phyloP scores from a whole-genome alignment of 1,284 basidiomycete genomes.

The Vanrija humicola region DNA sequence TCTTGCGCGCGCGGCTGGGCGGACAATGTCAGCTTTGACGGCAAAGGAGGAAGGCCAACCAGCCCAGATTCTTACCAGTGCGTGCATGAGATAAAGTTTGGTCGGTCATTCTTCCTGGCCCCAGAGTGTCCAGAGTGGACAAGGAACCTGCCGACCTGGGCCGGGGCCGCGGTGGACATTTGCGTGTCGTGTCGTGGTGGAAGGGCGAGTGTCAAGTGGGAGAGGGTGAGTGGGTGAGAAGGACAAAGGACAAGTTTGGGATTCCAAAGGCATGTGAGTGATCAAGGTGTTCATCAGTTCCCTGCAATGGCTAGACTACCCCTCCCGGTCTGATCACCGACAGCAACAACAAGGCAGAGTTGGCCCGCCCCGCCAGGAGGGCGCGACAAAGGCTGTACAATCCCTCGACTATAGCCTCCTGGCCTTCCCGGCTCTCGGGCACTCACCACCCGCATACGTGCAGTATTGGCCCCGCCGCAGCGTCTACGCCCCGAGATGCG shows the following conservation, averaged over 20 bases:
- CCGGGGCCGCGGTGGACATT: not conserved
- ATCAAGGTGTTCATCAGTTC: no score
- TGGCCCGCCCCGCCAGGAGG: no score
- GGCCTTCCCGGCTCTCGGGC: no score
- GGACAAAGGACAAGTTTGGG: not conserved
- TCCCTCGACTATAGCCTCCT: no score
- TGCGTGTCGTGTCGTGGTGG: not conserved
- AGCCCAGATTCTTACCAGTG: constrained; percentile 1
- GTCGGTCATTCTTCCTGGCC: not conserved
- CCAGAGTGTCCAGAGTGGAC: not conserved
- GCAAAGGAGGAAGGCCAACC: not conserved
- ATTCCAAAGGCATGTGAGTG: no score
- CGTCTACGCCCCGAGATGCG: no score
- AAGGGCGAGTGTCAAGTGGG: not conserved
- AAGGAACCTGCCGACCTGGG: not conserved
- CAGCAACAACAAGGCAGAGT: no score
- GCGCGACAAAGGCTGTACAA: no score
- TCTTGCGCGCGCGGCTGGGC: constrained; percentile 17
- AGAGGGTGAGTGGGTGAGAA: not conserved
- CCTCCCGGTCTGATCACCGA: no score
- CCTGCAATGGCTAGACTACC: no score
- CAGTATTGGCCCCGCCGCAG: no score
- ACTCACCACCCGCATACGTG: no score
- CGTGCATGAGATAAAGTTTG: constrained; percentile 15
- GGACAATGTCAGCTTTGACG: not conserved